Conservation (phyloP, 139 green algal genomes). For the Tetradesmus lagerheimii region DNA sequence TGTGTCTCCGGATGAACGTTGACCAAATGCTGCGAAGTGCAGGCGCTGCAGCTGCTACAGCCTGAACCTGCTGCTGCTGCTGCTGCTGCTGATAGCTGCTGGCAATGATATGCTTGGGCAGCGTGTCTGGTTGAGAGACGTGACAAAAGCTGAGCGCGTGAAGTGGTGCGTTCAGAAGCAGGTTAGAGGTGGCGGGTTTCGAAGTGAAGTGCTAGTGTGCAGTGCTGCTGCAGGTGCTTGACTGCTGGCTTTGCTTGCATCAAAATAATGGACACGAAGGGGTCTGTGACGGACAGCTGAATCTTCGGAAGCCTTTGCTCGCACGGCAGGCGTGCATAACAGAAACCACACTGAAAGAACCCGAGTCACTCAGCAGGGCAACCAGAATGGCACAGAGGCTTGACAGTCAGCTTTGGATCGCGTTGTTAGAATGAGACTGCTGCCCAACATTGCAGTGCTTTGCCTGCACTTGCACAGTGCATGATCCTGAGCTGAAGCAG, state of each 20-base stretch:
- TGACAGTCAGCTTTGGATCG: not conserved
- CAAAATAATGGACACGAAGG: no score
- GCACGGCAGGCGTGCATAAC: not conserved
- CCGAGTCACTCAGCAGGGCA: not conserved
- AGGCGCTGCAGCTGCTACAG: not conserved
- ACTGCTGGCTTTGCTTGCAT: not conserved
- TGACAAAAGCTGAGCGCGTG: no score
- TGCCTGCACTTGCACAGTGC: not conserved
- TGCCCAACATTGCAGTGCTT: not conserved
- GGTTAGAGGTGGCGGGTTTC: not conserved
- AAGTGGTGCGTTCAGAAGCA: not conserved
- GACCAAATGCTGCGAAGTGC: no score
- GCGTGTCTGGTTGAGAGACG: no score
- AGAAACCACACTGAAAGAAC: not conserved
- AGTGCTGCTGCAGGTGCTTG: not conserved
- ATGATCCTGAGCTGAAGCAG: not conserved
- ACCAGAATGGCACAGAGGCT: not conserved
- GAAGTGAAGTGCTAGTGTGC: not conserved
- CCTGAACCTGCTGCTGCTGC: not conserved
- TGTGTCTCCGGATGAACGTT: not conserved
- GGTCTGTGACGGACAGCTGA: no score
- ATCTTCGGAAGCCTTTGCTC: not conserved
- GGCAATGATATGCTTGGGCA: no score
- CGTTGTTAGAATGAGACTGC: no score
- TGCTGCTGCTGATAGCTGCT: not conserved